phyloP scores from a whole-genome alignment of 306 rosid genomes.

The Begonia masoniana region DNA sequence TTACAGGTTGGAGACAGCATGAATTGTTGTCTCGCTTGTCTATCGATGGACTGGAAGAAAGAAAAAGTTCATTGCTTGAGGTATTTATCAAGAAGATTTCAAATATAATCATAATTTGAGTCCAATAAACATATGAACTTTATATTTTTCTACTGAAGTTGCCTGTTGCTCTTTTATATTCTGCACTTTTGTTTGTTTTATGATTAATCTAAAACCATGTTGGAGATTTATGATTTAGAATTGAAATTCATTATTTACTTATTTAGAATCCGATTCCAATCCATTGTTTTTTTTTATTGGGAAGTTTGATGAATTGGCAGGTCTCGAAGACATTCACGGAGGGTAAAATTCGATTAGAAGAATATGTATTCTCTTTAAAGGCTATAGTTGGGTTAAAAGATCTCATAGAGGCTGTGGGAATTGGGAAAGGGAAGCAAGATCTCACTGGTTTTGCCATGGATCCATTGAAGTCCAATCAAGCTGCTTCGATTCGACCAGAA shows the following conservation, averaged over 20 bases:
- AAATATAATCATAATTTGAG: no score
- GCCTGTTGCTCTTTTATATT: no score
- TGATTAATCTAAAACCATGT: no score
- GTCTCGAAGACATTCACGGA: slow-evolving; percentile 48
- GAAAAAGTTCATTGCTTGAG: slow-evolving; percentile 33
- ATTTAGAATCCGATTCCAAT: no score
- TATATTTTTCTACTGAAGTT: no score
- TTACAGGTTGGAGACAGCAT: slow-evolving; percentile 73
- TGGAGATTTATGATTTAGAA: no score
- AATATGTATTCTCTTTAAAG: slow-evolving; percentile 50
- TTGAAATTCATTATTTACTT: no score
- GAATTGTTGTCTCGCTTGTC: slow-evolving; percentile 69
- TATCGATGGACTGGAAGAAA: slow-evolving; percentile 35
- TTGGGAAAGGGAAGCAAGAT: slow-evolving; percentile 82
- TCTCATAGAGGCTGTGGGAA: slow-evolving; percentile 65
- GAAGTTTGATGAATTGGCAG: slow-evolving; percentile 17
- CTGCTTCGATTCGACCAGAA: slow-evolving; percentile 46
- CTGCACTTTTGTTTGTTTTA: no score
- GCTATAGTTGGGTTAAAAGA: slow-evolving; percentile 49
- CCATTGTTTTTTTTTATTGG: no score
- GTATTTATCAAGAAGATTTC: slow-evolving; percentile 18
- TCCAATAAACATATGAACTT: no score
- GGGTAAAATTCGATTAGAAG: slow-evolving; percentile 63
- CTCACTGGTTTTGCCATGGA: slow-evolving; percentile 22
- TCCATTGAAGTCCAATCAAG: slow-evolving; percentile 24